Evolutionary conservation across 2,329 filamentous ascomycete species (phyloP).

Genomic region (Trichoderma sp.): DNA sequence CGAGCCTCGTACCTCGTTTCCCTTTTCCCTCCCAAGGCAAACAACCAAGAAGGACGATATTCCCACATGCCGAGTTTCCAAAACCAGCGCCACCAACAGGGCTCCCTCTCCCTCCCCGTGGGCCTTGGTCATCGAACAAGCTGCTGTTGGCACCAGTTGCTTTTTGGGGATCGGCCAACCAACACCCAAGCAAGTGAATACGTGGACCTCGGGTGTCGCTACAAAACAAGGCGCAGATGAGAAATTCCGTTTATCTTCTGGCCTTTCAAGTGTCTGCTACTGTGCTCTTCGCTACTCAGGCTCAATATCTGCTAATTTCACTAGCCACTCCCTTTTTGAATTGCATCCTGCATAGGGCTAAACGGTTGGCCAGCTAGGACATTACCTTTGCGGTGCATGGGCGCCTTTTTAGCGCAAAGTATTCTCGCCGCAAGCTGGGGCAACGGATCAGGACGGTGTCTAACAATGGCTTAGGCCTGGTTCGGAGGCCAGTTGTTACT

Average conservation of each 20-base stretch:
- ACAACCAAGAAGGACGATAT: neutral
- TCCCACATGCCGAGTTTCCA: neutral
- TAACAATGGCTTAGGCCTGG: slow-evolving; percentile 19
- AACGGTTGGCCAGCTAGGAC: neutral
- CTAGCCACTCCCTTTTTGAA: neutral
- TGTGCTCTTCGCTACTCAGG: neutral
- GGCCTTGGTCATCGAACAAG: neutral
- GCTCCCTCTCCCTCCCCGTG: neutral
- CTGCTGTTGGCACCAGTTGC: neutral
- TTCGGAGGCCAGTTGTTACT: slow-evolving; percentile 11
- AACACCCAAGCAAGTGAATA: neutral
- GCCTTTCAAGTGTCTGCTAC: neutral
- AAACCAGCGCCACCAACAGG: slow-evolving; percentile 7
- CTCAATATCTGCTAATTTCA: neutral
- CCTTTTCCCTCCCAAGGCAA: neutral
- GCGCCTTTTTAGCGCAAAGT: neutral
- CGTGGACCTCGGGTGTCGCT: neutral
- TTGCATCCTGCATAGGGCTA: neutral
- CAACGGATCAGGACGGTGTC: slow-evolving; percentile 6
- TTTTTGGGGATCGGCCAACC: neutral
- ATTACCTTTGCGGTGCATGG: slow-evolving; percentile 1
- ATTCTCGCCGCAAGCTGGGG: slow-evolving; percentile 7
- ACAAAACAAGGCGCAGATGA: neutral
- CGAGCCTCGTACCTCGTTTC: neutral
- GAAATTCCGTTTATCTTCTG: neutral